Evolutionary conservation across 164 flowering plant species (phyloP).

Genomic region (Brasenia schreberi): DNA sequence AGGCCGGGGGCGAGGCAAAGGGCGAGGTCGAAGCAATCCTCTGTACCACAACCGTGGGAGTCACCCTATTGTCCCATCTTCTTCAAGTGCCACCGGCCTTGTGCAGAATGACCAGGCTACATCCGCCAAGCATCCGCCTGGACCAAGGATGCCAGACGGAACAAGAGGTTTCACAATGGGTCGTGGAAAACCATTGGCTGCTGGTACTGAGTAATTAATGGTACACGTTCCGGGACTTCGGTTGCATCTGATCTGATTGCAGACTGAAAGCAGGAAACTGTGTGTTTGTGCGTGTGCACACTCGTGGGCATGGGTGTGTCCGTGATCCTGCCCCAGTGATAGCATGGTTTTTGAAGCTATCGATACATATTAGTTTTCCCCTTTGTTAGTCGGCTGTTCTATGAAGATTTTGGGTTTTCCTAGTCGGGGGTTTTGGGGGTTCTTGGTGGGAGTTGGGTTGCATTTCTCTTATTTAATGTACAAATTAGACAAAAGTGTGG

Average conservation of each 20-base stretch:
- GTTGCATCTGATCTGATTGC: not conserved
- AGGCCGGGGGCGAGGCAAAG: conserved; percentile 48
- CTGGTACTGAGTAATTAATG: conserved; percentile 7
- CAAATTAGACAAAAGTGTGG: not conserved
- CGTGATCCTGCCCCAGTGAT: not conserved
- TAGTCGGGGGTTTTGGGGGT: not conserved
- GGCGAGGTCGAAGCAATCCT: conserved; percentile 38
- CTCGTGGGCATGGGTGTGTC: not conserved
- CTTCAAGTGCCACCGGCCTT: conserved; percentile 16
- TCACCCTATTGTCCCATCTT: not conserved
- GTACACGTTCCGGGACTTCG: not conserved
- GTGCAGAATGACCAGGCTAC: conserved; percentile 19
- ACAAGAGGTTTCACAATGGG: conserved; percentile 68
- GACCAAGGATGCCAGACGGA: conserved; percentile 87
- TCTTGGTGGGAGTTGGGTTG: not conserved
- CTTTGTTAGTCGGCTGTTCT: not conserved
- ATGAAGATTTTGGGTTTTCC: not conserved
- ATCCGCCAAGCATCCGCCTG: conserved; percentile 47
- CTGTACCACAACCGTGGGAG: conserved; percentile 37
- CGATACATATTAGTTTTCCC: not conserved
- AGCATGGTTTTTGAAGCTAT: not conserved
- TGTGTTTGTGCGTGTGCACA: not conserved
- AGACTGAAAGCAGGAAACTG: not conserved
- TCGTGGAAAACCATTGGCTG: conserved; percentile 47
- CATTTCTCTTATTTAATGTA: not conserved